Conservation (phyloP, 305 asterid genomes). For the Fraxinus greggii region DNA sequence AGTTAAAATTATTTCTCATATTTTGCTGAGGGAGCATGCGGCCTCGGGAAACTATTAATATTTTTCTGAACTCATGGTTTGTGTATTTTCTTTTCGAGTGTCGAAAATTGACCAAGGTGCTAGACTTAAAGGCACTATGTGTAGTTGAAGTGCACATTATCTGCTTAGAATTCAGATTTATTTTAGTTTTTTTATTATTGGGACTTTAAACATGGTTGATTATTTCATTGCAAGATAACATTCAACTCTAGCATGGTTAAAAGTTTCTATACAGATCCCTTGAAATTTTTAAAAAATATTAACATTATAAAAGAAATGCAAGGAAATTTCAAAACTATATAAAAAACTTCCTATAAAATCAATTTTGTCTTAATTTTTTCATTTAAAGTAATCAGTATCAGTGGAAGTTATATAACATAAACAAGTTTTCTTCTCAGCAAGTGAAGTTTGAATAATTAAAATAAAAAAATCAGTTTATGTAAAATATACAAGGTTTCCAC, state of each 20-base stretch:
- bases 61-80: neutral
- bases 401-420: neutral
- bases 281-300: neutral
- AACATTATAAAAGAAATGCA: neutral
- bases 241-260: neutral
- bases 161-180: neutral
- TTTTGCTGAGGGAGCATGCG: neutral
- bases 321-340: neutral
- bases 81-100: neutral
- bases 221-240: neutral
- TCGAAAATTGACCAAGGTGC: neutral
- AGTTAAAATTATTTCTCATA: neutral
- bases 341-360: neutral
- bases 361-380: neutral
- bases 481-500: neutral
- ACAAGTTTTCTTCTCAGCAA: neutral
- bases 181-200: neutral
- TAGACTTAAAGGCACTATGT: neutral
- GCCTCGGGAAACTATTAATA: neutral
- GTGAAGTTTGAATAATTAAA: neutral
- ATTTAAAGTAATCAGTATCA: neutral
- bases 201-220: neutral
- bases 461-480: neutral
- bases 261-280: neutral
- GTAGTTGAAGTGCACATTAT: neutral